A percentile compares a stretch with the other conserved stretches of the same genome.
Evolutionary conservation across 768 basidiomycete genomes (phyloP).

Genomic region (Boletellus ananiceps): DNA sequence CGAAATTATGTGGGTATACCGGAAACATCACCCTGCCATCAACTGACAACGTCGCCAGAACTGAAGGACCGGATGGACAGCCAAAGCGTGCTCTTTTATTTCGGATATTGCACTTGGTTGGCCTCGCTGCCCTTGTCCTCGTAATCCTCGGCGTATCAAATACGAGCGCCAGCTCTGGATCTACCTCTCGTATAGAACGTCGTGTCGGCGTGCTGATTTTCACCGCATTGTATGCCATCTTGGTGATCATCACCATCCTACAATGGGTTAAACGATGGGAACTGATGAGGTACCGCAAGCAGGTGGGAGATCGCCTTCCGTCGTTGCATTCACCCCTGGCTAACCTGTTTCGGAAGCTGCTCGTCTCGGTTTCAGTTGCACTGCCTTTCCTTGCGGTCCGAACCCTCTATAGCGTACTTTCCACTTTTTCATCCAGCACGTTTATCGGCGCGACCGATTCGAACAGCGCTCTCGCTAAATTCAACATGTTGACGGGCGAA

Average conservation of each 20-base stretch:
- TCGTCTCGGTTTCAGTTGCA: constrained; percentile 48
- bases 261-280: constrained; percentile 47
- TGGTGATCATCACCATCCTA: constrained; percentile 44
- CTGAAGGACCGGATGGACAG: constrained; percentile 25
- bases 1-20: constrained; percentile 30
- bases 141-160: constrained; percentile 31
- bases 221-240: constrained; percentile 37
- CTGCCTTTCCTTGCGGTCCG: constrained; percentile 57
- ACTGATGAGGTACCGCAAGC: constrained; percentile 24
- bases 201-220: constrained; percentile 35
- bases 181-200: constrained; percentile 25
- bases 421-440: constrained; percentile 48
- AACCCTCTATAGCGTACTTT: constrained; percentile 47
- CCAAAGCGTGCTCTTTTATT: constrained; percentile 10
- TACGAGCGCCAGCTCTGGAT: constrained; percentile 10
- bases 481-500: constrained; percentile 53
- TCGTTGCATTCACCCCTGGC: constrained; percentile 2
- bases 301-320: constrained; percentile 28
- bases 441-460: constrained; percentile 24
- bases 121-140: constrained; percentile 28
- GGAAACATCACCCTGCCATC: not conserved
- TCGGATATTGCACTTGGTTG: constrained; percentile 28
- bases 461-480: constrained; percentile 40
- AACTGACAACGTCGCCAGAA: constrained; percentile 19
- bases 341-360: constrained; percentile 40